Percentiles rank a stretch among this genome's conserved stretches.
phyloP scores from a whole-genome alignment of 139 green algal species.

The Tetradesmus obliquus region DNA sequence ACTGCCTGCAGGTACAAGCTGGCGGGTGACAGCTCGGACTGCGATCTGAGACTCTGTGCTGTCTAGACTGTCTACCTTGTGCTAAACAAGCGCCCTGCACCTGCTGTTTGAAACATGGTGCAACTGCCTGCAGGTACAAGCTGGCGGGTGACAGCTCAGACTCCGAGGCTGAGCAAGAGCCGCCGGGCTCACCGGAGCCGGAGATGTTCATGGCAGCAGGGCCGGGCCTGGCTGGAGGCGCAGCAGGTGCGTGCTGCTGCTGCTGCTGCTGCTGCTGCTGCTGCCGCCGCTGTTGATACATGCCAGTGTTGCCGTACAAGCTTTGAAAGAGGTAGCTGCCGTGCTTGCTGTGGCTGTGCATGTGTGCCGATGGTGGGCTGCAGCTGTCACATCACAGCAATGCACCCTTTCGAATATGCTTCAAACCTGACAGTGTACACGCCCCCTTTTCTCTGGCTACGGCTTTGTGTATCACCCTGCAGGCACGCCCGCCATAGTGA shows the following conservation, averaged over 20 bases:
- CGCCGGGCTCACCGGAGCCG: conserved; percentile 68
- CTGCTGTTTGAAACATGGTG: background rate
- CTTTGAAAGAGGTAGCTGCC: too few species aligned
- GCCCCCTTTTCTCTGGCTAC: too few species aligned
- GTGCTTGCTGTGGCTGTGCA: too few species aligned
- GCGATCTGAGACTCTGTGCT: background rate
- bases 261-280: background rate
- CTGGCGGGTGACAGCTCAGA: conserved; percentile 13
- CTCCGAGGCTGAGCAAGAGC: conserved; percentile 39
- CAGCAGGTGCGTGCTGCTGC: conserved; percentile 45
- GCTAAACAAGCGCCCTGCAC: too few species aligned
- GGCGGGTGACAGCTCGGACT: background rate
- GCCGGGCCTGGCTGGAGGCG: conserved; percentile 71
- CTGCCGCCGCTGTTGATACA: background rate
- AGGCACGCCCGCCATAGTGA: conserved; percentile 63
- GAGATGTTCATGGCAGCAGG: conserved; percentile 70
- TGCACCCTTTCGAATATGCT: too few species aligned
- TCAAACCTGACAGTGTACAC: too few species aligned
- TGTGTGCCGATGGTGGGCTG: too few species aligned
- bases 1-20: conserved; percentile 31
- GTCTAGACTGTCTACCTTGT: background rate
- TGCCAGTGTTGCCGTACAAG: background rate
- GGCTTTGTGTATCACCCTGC: background rate
- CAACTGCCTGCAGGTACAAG: conserved; percentile 36
- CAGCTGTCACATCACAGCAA: too few species aligned